phyloP scores from a whole-genome alignment of 768 basidiomycete genomes.

The Favolaschia claudopus region DNA sequence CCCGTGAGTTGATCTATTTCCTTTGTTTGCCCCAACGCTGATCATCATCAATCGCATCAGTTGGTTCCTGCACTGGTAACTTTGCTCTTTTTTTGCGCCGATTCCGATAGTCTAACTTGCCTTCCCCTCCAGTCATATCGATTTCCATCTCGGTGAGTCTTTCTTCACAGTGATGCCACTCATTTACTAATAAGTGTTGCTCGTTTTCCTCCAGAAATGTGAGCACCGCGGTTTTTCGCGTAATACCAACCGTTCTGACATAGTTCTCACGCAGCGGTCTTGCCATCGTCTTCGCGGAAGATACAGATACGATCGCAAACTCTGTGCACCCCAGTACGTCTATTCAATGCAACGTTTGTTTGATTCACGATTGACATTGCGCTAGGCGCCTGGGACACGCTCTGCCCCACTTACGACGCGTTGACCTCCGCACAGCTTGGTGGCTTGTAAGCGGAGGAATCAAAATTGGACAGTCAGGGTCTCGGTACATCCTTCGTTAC shows the following conservation, averaged over 20 bases:
- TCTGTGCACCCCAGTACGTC: conserved; percentile 18
- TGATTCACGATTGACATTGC: background rate
- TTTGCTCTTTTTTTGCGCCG: too few species aligned
- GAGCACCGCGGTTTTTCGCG: too few species aligned
- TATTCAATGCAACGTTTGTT: background rate
- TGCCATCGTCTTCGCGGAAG: conserved; percentile 38
- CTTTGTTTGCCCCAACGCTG: background rate
- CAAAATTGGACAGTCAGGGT: too few species aligned
- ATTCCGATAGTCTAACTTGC: too few species aligned
- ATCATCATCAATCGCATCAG: background rate
- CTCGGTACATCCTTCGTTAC: too few species aligned
- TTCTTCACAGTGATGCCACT: conserved; percentile 8
- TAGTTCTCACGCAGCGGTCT: conserved; percentile 28
- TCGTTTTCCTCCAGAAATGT: too few species aligned
- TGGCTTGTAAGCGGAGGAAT: too few species aligned
- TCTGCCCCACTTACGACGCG: conserved; percentile 38
- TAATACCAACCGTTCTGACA: too few species aligned
- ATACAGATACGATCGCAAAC: conserved; percentile 10
- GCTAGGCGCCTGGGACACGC: conserved; percentile 29
- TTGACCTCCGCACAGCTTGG: conserved; percentile 1
- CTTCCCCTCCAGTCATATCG: conserved; percentile 48
- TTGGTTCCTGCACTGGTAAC: conserved; percentile 8
- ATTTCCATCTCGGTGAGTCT: conserved; percentile 52
- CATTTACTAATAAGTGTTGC: background rate
- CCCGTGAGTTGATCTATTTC: conserved; percentile 51